Evolutionary conservation across 139 green algal species (phyloP).

Genomic region (Prasinococcaceae sp.): DNA sequence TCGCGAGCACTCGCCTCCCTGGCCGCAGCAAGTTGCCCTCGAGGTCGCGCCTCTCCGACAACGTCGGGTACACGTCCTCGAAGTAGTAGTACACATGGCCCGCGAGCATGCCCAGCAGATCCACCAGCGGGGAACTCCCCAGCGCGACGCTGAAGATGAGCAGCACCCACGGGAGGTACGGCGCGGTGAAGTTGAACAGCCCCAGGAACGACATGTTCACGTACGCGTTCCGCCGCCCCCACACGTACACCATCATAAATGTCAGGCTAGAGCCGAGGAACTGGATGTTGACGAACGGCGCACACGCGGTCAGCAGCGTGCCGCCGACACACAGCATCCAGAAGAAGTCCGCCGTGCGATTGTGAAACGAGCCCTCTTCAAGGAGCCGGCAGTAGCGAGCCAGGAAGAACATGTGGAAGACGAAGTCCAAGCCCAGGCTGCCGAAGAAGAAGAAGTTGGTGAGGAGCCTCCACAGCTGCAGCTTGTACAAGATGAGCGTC

Average conservation of each 20-base stretch:
- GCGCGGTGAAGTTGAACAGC: constrained; percentile 96
- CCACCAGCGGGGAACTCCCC: constrained; percentile 63
- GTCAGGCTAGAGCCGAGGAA: constrained; percentile 90
- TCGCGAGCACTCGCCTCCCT: constrained; percentile 50
- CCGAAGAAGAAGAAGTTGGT: constrained; percentile 99
- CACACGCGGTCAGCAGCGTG: constrained; percentile 53
- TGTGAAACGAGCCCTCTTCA: constrained; percentile 91
- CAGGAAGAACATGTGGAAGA: constrained; percentile 99
- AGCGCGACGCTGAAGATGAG: constrained; percentile 85
- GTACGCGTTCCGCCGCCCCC: constrained; percentile 77
- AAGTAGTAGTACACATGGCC: constrained; percentile 94
- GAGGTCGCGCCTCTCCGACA: constrained; percentile 32
- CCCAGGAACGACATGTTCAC: constrained; percentile 90
- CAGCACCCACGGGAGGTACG: constrained; percentile 97
- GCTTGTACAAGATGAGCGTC: constrained; percentile 69
- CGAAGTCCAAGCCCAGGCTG: constrained; percentile 84
- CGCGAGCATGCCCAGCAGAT: constrained; percentile 55
- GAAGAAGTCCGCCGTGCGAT: constrained; percentile 83
- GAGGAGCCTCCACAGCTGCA: constrained; percentile 82
- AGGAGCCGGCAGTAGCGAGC: constrained; percentile 88
- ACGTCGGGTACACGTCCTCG: constrained; percentile 93
- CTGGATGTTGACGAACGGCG: constrained; percentile 81
- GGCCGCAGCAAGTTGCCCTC: background rate
- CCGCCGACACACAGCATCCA: constrained; percentile 94
- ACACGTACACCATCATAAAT: constrained; percentile 96